phyloP scores from a whole-genome alignment of 2,329 filamentous ascomycete genomes.

The Penicillium oxalicum region DNA sequence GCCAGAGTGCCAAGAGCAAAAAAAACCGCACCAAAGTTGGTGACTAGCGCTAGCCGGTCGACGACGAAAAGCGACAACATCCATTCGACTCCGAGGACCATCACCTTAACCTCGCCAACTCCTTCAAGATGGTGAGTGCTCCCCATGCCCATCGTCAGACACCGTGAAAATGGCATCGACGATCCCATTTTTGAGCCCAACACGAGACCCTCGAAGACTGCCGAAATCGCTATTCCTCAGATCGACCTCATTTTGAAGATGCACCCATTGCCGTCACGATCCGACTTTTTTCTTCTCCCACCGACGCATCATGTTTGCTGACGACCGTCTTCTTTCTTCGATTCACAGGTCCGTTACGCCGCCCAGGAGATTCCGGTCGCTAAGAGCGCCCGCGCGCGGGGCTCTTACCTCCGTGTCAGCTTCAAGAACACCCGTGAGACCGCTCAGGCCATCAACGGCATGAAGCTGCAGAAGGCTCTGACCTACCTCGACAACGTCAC shows the following conservation, averaged over 20 bases:
- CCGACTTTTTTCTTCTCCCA: conserved; percentile 3
- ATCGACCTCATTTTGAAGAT: conserved; percentile 5
- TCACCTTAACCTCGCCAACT: conserved; percentile 37
- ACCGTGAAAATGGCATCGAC: conserved; percentile 5
- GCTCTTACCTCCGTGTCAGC: conserved; percentile 96
- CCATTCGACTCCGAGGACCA: conserved; percentile 39
- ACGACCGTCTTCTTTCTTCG: conserved; percentile 21
- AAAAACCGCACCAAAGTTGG: conserved; percentile 36
- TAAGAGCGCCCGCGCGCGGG: conserved; percentile 96
- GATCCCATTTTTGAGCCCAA: conserved; percentile 11
- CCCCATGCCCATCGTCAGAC: conserved; percentile 10
- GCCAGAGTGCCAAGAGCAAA: conserved; percentile 36
- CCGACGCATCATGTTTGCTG: conserved; percentile 23
- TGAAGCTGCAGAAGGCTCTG: conserved; percentile 92
- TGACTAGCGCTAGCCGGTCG: conserved; percentile 28
- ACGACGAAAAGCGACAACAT: conserved; percentile 37
- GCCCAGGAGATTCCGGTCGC: conserved; percentile 77
- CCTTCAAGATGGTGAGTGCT: conserved; percentile 44
- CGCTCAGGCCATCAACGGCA: conserved; percentile 98
- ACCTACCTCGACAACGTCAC: conserved; percentile 98
- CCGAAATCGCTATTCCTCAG: conserved; percentile 6
- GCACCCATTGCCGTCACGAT: not conserved
- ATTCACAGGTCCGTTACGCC: conserved; percentile 83
- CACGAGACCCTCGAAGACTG: conserved; percentile 8
- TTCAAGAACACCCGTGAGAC: conserved; percentile 99